Percentiles rank a stretch among this genome's conserved stretches.
phyloP scores from a whole-genome alignment of 768 basidiomycete genomes.

The Hysterangium stoloniferum region DNA sequence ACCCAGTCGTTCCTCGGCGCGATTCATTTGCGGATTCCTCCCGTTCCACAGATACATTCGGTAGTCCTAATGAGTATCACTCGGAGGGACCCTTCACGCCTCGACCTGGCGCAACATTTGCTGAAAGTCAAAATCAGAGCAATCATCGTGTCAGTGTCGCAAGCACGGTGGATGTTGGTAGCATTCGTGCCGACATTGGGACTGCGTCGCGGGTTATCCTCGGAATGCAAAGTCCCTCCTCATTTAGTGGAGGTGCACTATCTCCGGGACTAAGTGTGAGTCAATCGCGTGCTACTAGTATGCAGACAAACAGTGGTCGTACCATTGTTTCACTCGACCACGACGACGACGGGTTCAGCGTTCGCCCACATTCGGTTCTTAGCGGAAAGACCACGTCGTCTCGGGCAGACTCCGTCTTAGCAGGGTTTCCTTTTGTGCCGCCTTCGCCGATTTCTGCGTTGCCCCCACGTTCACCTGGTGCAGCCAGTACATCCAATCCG shows the following conservation, averaged over 20 bases:
- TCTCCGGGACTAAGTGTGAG: not conserved
- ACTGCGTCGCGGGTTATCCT: conserved; percentile 65
- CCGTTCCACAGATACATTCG: conserved; percentile 10
- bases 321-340: conserved; percentile 39
- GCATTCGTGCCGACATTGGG: conserved; percentile 42
- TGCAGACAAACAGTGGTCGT: conserved; percentile 57
- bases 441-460: conserved; percentile 82
- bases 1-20: not conserved
- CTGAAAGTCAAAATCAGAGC: conserved; percentile 53
- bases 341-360: conserved; percentile 10
- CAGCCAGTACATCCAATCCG: conserved; percentile 12
- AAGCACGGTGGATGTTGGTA: conserved; percentile 3
- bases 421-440: conserved; percentile 84
- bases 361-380: conserved; percentile 20
- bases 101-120: conserved; percentile 49
- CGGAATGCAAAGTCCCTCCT: conserved; percentile 28
- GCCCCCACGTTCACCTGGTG: conserved; percentile 53
- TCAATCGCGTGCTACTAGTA: conserved; percentile 12
- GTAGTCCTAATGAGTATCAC: conserved; percentile 5
- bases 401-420: conserved; percentile 75
- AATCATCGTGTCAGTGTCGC: conserved; percentile 27
- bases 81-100: conserved; percentile 12
- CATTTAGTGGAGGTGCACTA: not conserved
- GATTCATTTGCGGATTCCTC: conserved; percentile 1
- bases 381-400: conserved; percentile 38